phyloP scores from a whole-genome alignment of 306 rosid species.

The Castanea crenata region DNA sequence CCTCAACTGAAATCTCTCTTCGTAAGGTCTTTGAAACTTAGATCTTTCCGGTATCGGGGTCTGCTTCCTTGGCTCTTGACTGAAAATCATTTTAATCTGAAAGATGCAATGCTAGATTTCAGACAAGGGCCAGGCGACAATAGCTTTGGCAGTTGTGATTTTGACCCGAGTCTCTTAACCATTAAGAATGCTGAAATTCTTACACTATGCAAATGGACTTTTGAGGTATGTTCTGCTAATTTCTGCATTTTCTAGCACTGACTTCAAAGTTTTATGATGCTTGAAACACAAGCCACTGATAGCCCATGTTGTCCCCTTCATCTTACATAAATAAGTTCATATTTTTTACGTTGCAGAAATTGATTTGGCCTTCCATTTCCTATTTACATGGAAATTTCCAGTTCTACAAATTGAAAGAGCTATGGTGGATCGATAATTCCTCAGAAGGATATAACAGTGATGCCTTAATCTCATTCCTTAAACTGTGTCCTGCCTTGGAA shows the following conservation, averaged over 20 bases:
- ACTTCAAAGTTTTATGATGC: not conserved
- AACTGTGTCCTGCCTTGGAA: slow-evolving; percentile 63
- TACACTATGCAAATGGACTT: slow-evolving; percentile 68
- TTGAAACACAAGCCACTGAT: not conserved
- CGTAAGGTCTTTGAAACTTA: slow-evolving; percentile 52
- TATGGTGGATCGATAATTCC: slow-evolving; percentile 66
- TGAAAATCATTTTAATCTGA: slow-evolving; percentile 62
- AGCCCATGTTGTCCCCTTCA: not conserved
- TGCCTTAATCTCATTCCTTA: slow-evolving; percentile 49
- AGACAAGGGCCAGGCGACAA: slow-evolving; percentile 45
- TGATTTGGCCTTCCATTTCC: slow-evolving; percentile 70
- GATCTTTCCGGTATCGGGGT: slow-evolving; percentile 49
- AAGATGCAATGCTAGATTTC: slow-evolving; percentile 69
- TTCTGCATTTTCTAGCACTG: not conserved
- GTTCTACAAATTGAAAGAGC: slow-evolving; percentile 62
- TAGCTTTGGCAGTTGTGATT: slow-evolving; percentile 38
- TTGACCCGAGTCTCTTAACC: slow-evolving; percentile 64
- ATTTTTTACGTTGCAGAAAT: slow-evolving; percentile 37
- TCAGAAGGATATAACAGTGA: slow-evolving; percentile 39
- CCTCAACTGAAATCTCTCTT: slow-evolving; percentile 45
- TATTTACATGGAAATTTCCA: slow-evolving; percentile 41
- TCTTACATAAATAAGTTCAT: not conserved
- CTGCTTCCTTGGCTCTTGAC: slow-evolving; percentile 53
- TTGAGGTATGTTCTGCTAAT: slow-evolving; percentile 46
- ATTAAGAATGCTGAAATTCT: slow-evolving; percentile 64